Evolutionary conservation across 148 eudicot genomes (phyloP).

Genomic region (Diospyros kaki): DNA sequence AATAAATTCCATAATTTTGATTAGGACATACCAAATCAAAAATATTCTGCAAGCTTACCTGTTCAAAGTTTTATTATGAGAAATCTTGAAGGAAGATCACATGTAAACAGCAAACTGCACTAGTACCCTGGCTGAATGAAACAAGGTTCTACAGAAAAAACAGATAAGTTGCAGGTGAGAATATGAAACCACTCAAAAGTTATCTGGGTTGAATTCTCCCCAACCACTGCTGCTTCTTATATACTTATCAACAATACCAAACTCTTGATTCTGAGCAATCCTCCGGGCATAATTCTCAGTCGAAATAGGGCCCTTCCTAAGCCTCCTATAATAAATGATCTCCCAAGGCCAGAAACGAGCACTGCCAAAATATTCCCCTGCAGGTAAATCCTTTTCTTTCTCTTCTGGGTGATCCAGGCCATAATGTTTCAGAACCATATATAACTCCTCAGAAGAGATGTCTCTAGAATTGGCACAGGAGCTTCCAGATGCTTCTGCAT

Average conservation of each 20-base stretch:
- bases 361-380: slow-evolving; percentile 45
- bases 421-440: slow-evolving; percentile 41
- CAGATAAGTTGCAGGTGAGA: background rate
- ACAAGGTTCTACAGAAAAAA: background rate
- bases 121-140: background rate
- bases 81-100: background rate
- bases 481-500: slow-evolving; percentile 14
- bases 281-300: slow-evolving; percentile 48
- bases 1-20: background rate
- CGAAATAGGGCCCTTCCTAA: slow-evolving; percentile 49
- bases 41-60: slow-evolving; percentile 13
- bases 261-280: slow-evolving; percentile 45
- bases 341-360: slow-evolving; percentile 65
- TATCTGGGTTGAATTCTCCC: slow-evolving; percentile 33
- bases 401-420: slow-evolving; percentile 32
- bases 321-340: slow-evolving; percentile 51
- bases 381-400: slow-evolving; percentile 22
- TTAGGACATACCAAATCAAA: background rate
- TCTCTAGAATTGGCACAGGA: slow-evolving; percentile 16
- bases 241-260: slow-evolving; percentile 49
- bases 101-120: background rate
- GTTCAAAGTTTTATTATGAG: slow-evolving; percentile 1
- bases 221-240: slow-evolving; percentile 66
- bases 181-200: slow-evolving; percentile 11
- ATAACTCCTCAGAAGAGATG: slow-evolving; percentile 39